Evolutionary conservation across 306 rosid genomes (phyloP), one percentile per base, ranked within the genome.

Genomic region (Hippophae rhamnoides): DNA sequence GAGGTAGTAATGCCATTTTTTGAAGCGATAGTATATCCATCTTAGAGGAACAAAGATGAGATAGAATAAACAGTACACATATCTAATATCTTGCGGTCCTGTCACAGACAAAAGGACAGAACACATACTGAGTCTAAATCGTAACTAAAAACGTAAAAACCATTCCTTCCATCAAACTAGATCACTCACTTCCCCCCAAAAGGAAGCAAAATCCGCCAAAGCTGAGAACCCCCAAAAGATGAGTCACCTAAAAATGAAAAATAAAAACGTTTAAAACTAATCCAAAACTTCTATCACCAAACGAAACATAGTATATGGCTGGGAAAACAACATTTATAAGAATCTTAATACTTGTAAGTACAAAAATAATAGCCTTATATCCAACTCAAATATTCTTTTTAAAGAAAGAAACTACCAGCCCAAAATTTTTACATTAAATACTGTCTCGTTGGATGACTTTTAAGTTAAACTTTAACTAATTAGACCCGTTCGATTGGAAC

Each of bases 1-100:
- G 44, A 90, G 90, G 69, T 90, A 90, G 73, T 90, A 90, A 74
- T 90, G 97, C 96, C 94, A 90, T 78, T 90, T 90, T 86, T 82
- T 87, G 79, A 77, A 87, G 76, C 89, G 85, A 72, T 90, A 90
- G 82, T 83, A 87, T 75, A 87, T 87, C 97, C 97, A 90, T 55
- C 96, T 81, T 52, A 90, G 94, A 70, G 97, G 97, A 49, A 87
- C 97, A 69, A 90, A 90, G 58, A 69, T 81, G 64, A 90, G n/a
- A 56, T 40, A 90, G 83, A 90, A 90, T 69, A 87, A 62, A 75
- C 94, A 90, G 69, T 87, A 90, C 18, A 87, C 90, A 70, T 79
- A 79, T 18, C 84, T 89, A 61, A 75, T 81, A 61, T 82, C 96
- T 70, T 87, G 96, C 41, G 97, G 97, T 63, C 97, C 97, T 90